These are phyloP conservation scores for Limnomonas spitsbergensis DNA, from an alignment of 139 green algal genomes.

Conservation along the genomic window DNA sequence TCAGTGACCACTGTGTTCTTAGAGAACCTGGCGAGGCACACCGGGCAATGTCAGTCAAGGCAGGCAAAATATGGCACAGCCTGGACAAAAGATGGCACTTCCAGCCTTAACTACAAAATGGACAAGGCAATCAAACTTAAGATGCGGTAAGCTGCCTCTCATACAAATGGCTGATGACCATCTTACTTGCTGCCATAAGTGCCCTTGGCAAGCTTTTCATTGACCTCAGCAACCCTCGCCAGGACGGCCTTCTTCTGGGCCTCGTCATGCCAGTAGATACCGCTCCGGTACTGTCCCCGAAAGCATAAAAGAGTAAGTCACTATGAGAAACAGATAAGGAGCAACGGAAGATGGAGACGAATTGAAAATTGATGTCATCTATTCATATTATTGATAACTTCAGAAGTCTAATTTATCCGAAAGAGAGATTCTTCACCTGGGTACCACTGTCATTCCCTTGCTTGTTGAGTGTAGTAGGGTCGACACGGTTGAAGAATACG, in stretches of 20 bases:
- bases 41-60: background rate
- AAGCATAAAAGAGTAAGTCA: background rate
- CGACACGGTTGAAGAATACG: slow-evolving; percentile 67
- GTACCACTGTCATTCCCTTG: slow-evolving; percentile 75
- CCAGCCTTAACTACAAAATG: background rate
- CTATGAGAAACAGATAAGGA: background rate
- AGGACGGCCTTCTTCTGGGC: slow-evolving; percentile 9
- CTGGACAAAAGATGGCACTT: no score
- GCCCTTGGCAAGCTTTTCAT: slow-evolving; percentile 4
- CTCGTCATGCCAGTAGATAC: slow-evolving; percentile 72
- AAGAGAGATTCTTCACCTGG: no score
- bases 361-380: background rate
- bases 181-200: background rate
- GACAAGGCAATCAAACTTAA: background rate
- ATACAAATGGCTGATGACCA: background rate
- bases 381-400: no score
- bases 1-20: slow-evolving; percentile 1
- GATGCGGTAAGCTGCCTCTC: background rate
- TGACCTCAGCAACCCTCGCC: slow-evolving; percentile 5
- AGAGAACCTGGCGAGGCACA: background rate
- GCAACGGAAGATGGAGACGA: background rate
- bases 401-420: no score
- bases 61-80: no score
- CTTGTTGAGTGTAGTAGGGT: slow-evolving; percentile 75
- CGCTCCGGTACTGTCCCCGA: slow-evolving; percentile 68